Percentiles rank a stretch among this genome's conserved stretches.
These are phyloP conservation scores for Tricholoma sp. DNA, from an alignment of 768 basidiomycete species.

Conservation along the genomic window DNA sequence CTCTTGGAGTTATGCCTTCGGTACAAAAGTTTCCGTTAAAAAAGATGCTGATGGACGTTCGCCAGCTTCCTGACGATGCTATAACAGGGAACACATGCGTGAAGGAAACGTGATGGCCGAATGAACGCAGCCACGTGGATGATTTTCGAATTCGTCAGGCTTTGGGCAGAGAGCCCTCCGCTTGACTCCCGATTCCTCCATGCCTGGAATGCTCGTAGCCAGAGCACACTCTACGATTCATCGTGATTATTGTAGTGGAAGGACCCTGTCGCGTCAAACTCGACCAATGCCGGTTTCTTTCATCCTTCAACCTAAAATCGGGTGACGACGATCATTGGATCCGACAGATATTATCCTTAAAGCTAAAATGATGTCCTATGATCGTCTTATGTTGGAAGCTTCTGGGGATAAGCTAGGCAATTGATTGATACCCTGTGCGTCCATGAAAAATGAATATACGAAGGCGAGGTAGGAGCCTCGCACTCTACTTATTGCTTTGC, in stretches of 20 bases:
- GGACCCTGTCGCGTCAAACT: too few relatives aligned
- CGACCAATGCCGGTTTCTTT: neutral
- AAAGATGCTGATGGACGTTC: too few relatives aligned
- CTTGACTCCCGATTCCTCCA: neutral
- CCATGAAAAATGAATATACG: neutral
- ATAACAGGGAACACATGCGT: neutral
- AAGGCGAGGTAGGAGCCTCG: neutral
- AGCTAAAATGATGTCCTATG: neutral
- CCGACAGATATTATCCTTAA: neutral
- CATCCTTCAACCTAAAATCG: neutral
- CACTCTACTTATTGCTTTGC: neutral
- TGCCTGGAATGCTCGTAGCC: neutral
- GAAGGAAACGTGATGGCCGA: neutral
- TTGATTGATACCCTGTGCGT: neutral
- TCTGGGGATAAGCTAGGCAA: neutral
- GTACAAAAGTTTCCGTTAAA: too few relatives aligned
- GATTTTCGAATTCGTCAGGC: neutral
- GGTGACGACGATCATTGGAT: neutral
- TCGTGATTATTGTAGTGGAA: neutral
- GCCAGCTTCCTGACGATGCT: too few relatives aligned
- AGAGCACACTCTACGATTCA: too few relatives aligned
- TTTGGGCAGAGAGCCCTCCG: neutral
- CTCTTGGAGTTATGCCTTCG: too few relatives aligned
- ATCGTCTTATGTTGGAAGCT: neutral
- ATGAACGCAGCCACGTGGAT: neutral